A percentile compares a stretch with the other conserved stretches of the same genome.
Conservation (phyloP, 768 basidiomycete genomes). For the Hortiboletus campestris region DNA sequence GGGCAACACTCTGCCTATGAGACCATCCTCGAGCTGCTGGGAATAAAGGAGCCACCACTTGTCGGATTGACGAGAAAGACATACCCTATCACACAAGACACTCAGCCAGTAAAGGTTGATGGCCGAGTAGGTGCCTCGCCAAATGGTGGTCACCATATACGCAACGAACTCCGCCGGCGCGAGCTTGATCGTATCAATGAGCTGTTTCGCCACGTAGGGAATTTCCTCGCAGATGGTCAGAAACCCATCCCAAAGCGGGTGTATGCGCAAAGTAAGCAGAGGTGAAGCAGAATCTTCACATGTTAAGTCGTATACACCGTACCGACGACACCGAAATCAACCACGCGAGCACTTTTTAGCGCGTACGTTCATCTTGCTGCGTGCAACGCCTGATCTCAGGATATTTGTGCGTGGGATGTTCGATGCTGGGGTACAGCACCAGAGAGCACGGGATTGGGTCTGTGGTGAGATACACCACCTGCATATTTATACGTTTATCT, state of each 20-base stretch:
- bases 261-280: not conserved
- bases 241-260: not conserved
- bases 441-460: not conserved
- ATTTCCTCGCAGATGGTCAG: not conserved
- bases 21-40: slow-evolving; percentile 13
- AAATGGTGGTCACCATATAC: slow-evolving; percentile 30
- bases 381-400: not conserved
- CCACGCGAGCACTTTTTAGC: not conserved
- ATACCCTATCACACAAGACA: slow-evolving; percentile 28
- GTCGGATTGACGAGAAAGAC: not conserved
- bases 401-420: not conserved
- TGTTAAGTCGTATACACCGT: slow-evolving; percentile 22
- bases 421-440: not conserved
- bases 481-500: slow-evolving; percentile 17
- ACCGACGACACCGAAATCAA: slow-evolving; percentile 12
- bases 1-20: not conserved
- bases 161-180: slow-evolving; percentile 17
- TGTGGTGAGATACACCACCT: not conserved
- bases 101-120: slow-evolving; percentile 36
- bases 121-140: slow-evolving; percentile 34
- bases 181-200: slow-evolving; percentile 20
- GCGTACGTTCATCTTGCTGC: not conserved
- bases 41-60: not conserved
- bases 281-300: slow-evolving; percentile 16
- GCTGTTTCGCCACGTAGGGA: slow-evolving; percentile 1